phyloP scores from a whole-genome alignment of 768 basidiomycete species.

The Crassisporium funariophilum region DNA sequence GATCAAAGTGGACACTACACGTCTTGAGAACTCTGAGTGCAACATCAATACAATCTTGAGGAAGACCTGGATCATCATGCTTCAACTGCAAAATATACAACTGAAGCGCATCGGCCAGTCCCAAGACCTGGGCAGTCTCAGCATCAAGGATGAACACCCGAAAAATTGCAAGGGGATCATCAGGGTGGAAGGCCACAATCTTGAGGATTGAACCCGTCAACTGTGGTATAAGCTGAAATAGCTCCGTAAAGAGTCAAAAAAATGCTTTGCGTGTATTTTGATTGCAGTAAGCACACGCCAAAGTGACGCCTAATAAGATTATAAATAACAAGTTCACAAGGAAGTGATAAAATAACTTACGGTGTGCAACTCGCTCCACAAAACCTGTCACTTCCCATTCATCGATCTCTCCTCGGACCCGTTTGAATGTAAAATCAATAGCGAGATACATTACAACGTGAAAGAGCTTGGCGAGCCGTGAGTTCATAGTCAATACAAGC shows the following conservation, averaged over 20 bases:
- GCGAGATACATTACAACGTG: conserved; percentile 5
- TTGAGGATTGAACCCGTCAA: conserved; percentile 11
- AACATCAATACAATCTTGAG: background rate
- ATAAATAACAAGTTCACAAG: too few relatives aligned
- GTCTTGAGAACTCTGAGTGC: background rate
- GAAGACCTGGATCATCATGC: background rate
- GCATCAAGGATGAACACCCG: background rate
- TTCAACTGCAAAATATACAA: background rate
- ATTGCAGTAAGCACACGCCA: conserved; percentile 17
- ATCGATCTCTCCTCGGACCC: conserved; percentile 18
- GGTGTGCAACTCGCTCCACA: conserved; percentile 7
- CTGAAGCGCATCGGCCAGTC: background rate
- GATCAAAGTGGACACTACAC: background rate
- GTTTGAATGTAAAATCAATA: conserved; percentile 26
- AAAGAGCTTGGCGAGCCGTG: conserved; percentile 1
- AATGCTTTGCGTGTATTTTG: conserved; percentile 7
- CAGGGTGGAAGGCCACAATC: conserved; percentile 14
- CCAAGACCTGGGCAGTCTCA: background rate
- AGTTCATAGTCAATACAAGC: conserved; percentile 1
- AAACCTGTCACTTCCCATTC: conserved; percentile 24
- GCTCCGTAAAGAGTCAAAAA: conserved; percentile 10
- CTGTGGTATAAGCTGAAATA: conserved; percentile 7
- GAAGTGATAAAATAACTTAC: conserved; percentile 12
- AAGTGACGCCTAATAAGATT: conserved; percentile 20
- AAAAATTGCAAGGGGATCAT: background rate